A percentile compares a stretch with the other conserved stretches of the same genome.
Conservation (phyloP, 441 rosid species). For the Mallotus repandus region DNA sequence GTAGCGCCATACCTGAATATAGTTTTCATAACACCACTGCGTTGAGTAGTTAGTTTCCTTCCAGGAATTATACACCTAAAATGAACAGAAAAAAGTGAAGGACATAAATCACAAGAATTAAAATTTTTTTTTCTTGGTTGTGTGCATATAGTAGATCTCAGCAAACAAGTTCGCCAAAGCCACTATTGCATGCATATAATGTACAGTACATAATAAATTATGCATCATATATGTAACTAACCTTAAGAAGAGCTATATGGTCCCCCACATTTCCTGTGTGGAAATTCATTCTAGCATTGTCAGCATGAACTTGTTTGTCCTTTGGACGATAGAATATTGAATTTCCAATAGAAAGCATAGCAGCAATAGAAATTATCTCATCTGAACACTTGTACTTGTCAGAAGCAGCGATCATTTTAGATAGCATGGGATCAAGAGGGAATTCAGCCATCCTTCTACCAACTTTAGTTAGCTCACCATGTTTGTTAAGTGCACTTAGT, state of each 20-base stretch:
- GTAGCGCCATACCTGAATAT: constrained; percentile 67
- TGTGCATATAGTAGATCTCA: background rate
- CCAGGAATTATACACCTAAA: constrained; percentile 92
- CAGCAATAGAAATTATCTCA: constrained; percentile 84
- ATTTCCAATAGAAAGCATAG: constrained; percentile 94
- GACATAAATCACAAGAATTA: background rate
- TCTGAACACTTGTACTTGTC: constrained; percentile 92
- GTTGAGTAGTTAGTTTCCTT: constrained; percentile 94
- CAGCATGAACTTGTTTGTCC: constrained; percentile 97
- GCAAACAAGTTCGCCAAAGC: background rate
- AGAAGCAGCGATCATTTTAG: constrained; percentile 96
- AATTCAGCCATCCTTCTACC: constrained; percentile 98
- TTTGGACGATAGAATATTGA: constrained; percentile 97
- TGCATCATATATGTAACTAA: constrained; percentile 26
- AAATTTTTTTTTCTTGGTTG: background rate
- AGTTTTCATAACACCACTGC: constrained; percentile 98
- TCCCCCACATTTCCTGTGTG: constrained; percentile 95
- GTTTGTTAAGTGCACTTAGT: constrained; percentile 84
- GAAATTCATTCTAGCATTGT: constrained; percentile 93
- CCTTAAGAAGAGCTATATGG: constrained; percentile 94
- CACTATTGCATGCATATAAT: background rate
- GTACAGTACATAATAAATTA: background rate
- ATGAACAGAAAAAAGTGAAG: constrained; percentile 9
- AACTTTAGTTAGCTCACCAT: constrained; percentile 89
- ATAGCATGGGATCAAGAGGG: constrained; percentile 92